phyloP scores from a whole-genome alignment of 176 grass and related monocot species.

The Dactylis glomerata region DNA sequence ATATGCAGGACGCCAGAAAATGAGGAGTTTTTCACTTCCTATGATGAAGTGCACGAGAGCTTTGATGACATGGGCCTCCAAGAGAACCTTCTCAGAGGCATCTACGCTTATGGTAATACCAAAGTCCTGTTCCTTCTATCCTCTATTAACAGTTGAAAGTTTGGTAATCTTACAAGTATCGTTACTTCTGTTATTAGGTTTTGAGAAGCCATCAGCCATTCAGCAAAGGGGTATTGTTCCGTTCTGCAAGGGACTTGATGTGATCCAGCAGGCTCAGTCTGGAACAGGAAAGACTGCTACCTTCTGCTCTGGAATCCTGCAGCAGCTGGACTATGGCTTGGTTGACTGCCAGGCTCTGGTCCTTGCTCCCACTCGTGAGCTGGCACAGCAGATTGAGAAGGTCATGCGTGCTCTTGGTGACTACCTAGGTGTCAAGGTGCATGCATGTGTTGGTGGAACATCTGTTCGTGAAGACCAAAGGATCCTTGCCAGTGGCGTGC shows the following conservation, averaged over 20 bases:
- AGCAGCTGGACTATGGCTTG: slow-evolving; percentile 76
- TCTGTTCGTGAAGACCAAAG: slow-evolving; percentile 76
- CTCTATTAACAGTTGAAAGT: not conserved
- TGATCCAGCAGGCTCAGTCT: slow-evolving; percentile 87
- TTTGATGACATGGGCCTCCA: slow-evolving; percentile 72
- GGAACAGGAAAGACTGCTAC: slow-evolving; percentile 86
- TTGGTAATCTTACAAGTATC: not conserved
- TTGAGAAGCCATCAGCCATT: slow-evolving; percentile 90
- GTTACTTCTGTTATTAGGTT: slow-evolving; percentile 43
- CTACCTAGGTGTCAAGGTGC: slow-evolving; percentile 79
- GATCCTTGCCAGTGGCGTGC: slow-evolving; percentile 78
- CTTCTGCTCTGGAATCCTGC: slow-evolving; percentile 81
- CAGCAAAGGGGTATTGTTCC: slow-evolving; percentile 86
- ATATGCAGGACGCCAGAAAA: slow-evolving; percentile 22
- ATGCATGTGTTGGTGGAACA: slow-evolving; percentile 86
- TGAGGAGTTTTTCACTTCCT: slow-evolving; percentile 58
- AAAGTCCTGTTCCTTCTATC: not conserved
- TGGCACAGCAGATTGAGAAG: slow-evolving; percentile 84
- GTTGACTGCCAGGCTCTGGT: slow-evolving; percentile 73
- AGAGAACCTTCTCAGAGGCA: slow-evolving; percentile 81
- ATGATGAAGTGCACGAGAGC: slow-evolving; percentile 72
- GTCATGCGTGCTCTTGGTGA: slow-evolving; percentile 89
- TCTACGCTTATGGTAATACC: slow-evolving; percentile 73
- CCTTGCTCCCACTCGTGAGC: slow-evolving; percentile 76
- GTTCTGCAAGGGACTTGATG: slow-evolving; percentile 82